Evolutionary conservation across 2,329 filamentous ascomycete species (phyloP).

Genomic region (Curvularia spicifera): DNA sequence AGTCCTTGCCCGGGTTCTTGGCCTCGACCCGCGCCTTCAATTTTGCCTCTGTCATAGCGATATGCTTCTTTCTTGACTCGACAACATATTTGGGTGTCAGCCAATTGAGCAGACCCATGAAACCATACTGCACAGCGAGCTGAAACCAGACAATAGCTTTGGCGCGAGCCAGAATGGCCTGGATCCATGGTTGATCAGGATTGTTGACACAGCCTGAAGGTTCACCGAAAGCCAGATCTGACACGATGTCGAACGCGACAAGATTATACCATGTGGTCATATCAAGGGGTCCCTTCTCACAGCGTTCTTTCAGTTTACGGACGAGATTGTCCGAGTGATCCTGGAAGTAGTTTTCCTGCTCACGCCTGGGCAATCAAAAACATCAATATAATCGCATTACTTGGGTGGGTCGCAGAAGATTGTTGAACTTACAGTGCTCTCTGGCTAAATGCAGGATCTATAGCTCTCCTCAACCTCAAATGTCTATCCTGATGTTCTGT

Average conservation of each 20-base stretch:
- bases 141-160: conserved; percentile 17
- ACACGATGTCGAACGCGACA: conserved; percentile 12
- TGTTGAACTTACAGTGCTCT: conserved; percentile 10
- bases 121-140: conserved; percentile 14
- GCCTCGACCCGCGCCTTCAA: conserved; percentile 11
- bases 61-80: conserved; percentile 16
- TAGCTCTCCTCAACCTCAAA: conserved; percentile 13
- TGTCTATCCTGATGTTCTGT: conserved; percentile 16
- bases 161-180: conserved; percentile 13
- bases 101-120: conserved; percentile 12
- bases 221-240: conserved; percentile 13
- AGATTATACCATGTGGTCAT: conserved; percentile 16
- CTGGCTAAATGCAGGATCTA: conserved; percentile 15
- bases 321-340: conserved; percentile 14
- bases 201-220: conserved; percentile 15
- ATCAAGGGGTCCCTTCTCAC: conserved; percentile 4
- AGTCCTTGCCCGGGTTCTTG: conserved; percentile 13
- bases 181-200: conserved; percentile 14
- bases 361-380: conserved; percentile 3
- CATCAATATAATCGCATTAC: neutral
- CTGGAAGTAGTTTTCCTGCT: conserved; percentile 12
- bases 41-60: conserved; percentile 13
- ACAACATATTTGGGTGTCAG: conserved; percentile 9
- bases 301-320: conserved; percentile 3
- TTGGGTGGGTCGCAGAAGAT: too few relatives aligned